Conservation (phyloP, 2,329 filamentous ascomycete species). For the Ophiobolus disseminans region DNA sequence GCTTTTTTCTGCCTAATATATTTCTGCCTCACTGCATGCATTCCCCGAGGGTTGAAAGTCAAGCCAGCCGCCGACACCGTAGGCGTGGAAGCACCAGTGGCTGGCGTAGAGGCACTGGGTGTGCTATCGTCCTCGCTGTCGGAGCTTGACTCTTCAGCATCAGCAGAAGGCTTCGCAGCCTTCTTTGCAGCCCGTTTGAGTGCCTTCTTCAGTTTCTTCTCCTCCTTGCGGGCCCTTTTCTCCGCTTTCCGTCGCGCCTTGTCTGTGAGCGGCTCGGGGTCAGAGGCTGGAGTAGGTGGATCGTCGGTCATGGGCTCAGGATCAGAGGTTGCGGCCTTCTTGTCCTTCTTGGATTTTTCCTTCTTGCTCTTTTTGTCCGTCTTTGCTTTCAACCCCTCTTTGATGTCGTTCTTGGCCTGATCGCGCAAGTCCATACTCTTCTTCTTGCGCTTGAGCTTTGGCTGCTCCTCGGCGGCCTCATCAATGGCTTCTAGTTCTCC, state of each 20-base stretch:
- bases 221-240: conserved; percentile 55
- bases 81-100: conserved; percentile 55
- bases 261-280: conserved; percentile 51
- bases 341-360: conserved; percentile 36
- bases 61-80: conserved; percentile 52
- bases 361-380: conserved; percentile 48
- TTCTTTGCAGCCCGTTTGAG: conserved; percentile 55
- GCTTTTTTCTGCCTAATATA: conserved; percentile 89
- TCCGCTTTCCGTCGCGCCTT: conserved; percentile 50
- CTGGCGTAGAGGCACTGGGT: conserved; percentile 36
- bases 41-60: conserved; percentile 57
- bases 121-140: conserved; percentile 38
- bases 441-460: conserved; percentile 47
- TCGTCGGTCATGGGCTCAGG: conserved; percentile 27
- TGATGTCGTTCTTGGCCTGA: conserved; percentile 30
- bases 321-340: conserved; percentile 27
- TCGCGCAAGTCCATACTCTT: conserved; percentile 45
- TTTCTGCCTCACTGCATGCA: conserved; percentile 77
- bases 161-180: conserved; percentile 36
- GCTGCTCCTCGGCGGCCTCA: conserved; percentile 40
- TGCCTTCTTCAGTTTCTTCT: conserved; percentile 58
- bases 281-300: conserved; percentile 21
- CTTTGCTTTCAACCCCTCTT: conserved; percentile 27
- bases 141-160: conserved; percentile 32
- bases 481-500: conserved; percentile 34